Conservation (phyloP, 768 basidiomycete genomes). For the Mycena haematopus region DNA sequence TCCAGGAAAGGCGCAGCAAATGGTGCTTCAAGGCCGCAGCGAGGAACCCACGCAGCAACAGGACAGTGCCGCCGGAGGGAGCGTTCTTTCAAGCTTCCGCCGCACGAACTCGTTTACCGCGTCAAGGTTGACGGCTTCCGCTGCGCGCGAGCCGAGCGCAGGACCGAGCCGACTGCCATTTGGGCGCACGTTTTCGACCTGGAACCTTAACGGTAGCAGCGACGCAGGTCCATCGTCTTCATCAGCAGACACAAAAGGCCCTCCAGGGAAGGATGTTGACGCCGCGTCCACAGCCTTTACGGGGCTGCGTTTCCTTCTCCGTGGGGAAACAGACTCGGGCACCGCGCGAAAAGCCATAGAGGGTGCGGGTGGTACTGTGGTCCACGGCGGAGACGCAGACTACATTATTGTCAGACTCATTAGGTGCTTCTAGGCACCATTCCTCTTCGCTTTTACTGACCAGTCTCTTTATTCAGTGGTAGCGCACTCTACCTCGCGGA, state of each 20-base stretch:
- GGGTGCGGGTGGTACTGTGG: constrained; percentile 59
- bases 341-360: constrained; percentile 68
- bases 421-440: constrained; percentile 52
- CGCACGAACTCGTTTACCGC: constrained; percentile 64
- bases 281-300: constrained; percentile 45
- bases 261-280: neutral
- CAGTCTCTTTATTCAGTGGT: constrained; percentile 52
- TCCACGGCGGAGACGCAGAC: constrained; percentile 54
- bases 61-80: constrained; percentile 32
- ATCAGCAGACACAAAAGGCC: neutral
- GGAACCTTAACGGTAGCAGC: neutral
- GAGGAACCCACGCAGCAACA: constrained; percentile 23
- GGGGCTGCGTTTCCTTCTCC: constrained; percentile 60
- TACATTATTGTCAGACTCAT: constrained; percentile 76
- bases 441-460: neutral
- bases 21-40: constrained; percentile 23
- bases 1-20: constrained; percentile 52
- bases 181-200: constrained; percentile 1
- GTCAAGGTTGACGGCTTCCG: constrained; percentile 23
- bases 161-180: constrained; percentile 19
- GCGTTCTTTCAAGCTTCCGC: constrained; percentile 66
- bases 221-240: neutral
- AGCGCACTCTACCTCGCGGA: constrained; percentile 70
- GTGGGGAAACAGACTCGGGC: constrained; percentile 70
- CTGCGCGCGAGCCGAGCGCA: constrained; percentile 2